phyloP scores from a whole-genome alignment of 2,329 filamentous ascomycete genomes.

The Teratosphaeria viscida region DNA sequence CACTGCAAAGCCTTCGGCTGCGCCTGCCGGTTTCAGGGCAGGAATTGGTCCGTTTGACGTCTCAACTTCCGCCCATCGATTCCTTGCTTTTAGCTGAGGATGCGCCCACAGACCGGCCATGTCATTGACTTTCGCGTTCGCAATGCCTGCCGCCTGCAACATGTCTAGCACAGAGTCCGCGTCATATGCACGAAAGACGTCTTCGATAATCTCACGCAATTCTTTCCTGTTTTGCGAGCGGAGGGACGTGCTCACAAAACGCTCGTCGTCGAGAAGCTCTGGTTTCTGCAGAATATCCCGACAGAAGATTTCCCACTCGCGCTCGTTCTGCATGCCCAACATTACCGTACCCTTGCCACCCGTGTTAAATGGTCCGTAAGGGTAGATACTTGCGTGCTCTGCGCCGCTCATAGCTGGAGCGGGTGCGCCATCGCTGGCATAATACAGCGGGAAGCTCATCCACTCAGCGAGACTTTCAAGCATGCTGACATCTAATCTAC shows the following conservation, averaged over 20 bases:
- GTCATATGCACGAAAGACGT: slow-evolving; percentile 30
- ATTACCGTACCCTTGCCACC: slow-evolving; percentile 40
- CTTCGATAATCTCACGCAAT: slow-evolving; percentile 37
- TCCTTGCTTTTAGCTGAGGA: slow-evolving; percentile 41
- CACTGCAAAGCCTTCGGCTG: slow-evolving; percentile 23
- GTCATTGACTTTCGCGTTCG: slow-evolving; percentile 46
- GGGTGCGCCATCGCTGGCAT: slow-evolving; percentile 37
- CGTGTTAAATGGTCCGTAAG: slow-evolving; percentile 46
- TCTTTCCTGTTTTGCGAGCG: slow-evolving; percentile 38
- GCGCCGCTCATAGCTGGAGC: slow-evolving; percentile 39
- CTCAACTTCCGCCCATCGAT: slow-evolving; percentile 41
- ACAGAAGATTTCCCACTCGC: slow-evolving; percentile 45
- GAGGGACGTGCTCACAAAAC: slow-evolving; percentile 40
- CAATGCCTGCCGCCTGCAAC: slow-evolving; percentile 41
- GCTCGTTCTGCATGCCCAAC: slow-evolving; percentile 49
- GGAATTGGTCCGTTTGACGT: slow-evolving; percentile 38
- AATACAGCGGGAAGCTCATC: slow-evolving; percentile 60
- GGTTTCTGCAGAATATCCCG: slow-evolving; percentile 35
- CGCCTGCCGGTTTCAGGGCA: slow-evolving; percentile 42
- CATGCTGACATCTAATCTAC: slow-evolving; percentile 47
- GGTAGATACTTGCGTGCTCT: slow-evolving; percentile 46
- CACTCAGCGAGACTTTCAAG: slow-evolving; percentile 49
- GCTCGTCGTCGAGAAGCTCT: slow-evolving; percentile 33
- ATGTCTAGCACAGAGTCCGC: slow-evolving; percentile 32
- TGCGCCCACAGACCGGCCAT: slow-evolving; percentile 47